phyloP scores from a whole-genome alignment of 768 basidiomycete species.

The Mycena rosella region DNA sequence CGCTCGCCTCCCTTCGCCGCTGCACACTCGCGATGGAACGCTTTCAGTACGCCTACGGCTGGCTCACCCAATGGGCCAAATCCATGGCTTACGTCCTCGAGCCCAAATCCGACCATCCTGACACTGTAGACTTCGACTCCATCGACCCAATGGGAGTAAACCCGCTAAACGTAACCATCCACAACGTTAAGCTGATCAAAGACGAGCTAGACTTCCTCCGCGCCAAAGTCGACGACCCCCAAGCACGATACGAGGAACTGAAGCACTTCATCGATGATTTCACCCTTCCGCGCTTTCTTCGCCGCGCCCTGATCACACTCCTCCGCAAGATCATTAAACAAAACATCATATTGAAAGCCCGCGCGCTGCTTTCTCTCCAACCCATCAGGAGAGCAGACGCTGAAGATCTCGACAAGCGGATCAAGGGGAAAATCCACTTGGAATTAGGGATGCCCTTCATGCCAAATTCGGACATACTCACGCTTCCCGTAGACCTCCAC shows the following conservation, averaged over 20 bases:
- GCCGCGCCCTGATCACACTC: conserved; percentile 36
- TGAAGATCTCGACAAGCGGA: conserved; percentile 28
- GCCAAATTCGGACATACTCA: conserved; percentile 15
- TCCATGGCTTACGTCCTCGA: too few species aligned
- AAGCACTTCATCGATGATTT: conserved; percentile 38
- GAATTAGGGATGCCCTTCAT: conserved; percentile 42
- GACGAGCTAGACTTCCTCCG: too few species aligned
- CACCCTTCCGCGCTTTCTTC: conserved; percentile 36
- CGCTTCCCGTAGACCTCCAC: conserved; percentile 24
- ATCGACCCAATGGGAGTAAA: too few species aligned
- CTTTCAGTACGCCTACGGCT: too few species aligned
- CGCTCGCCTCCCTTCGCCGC: too few species aligned
- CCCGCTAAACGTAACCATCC: too few species aligned
- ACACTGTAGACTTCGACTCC: too few species aligned
- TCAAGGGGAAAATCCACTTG: conserved; percentile 36
- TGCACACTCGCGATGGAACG: too few species aligned
- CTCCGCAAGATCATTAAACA: conserved; percentile 40
- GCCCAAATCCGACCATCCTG: too few species aligned
- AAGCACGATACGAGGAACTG: conserved; percentile 25
- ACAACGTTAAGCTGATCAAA: too few species aligned
- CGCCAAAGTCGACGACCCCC: conserved; percentile 41
- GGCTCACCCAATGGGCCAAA: too few species aligned
- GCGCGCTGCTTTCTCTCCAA: conserved; percentile 40
- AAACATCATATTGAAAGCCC: conserved; percentile 32
- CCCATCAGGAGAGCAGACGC: conserved; percentile 37